Evolutionary conservation across 2,329 filamentous ascomycete genomes (phyloP), one percentile per base, ranked within the genome.

Genomic region (Apiospora hydei): DNA sequence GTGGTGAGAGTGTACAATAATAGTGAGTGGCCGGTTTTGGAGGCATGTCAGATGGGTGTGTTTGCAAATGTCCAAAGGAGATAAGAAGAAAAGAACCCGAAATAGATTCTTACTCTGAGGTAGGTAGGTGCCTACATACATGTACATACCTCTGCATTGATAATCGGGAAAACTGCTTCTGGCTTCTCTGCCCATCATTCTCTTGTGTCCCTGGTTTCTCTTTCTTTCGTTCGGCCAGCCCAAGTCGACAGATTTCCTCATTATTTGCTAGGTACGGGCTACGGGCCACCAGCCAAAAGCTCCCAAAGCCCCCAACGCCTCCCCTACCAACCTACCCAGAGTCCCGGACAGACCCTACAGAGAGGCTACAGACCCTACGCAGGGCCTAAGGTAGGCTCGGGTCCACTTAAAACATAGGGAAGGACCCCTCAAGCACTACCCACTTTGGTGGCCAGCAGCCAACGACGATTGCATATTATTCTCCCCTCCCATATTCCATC

Each of bases 341-440:
- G 26, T 30, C 26, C 26, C 26, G 26, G 26, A 21, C 44, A 18
- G 44, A 51, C 49, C 49, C 49, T 26, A 51, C 49, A 21, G n/a
- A 21, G n/a, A 38, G 34, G 34, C 34, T 38, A 38, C 34, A 38
- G 44, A 46, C 44, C 51, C 51, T 57, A 57, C 51, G 51, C 57
- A 64, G 57, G 57, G 41, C 21, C 57, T 64, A 64, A 64, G 57
- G 34, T 24, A 38, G 57, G 53, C 30, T 11, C 34, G 57, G 57
- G 11, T 24, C 57, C 57, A 64, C 57, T 41, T 64, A 64, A 64
- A 64, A 41, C 57, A 64, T 41, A 64, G 34, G 21, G 57, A 64
- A 64, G 57, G 57, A 64, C 57, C 57, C 57, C 57, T 64, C 57
- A 64, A 64, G 57, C 57, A 41, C 57, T 64, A n/a, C 57, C 57